Evolutionary conservation across 2,329 filamentous ascomycete species (phyloP).

Genomic region (Nothomitra cinnamomea): DNA sequence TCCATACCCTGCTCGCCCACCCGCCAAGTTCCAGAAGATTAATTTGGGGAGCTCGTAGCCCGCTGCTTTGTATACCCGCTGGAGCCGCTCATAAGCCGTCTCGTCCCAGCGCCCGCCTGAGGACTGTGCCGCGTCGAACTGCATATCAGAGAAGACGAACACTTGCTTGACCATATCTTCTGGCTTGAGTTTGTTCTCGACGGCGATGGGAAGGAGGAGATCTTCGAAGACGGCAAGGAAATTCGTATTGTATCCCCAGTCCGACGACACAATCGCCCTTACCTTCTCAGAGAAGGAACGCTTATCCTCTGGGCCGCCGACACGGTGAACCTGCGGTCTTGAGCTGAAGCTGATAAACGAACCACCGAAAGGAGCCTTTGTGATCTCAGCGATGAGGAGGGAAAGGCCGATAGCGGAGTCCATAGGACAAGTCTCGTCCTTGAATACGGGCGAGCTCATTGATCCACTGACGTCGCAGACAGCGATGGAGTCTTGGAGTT

Average conservation of each 20-base stretch:
- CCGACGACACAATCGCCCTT: conserved; percentile 13
- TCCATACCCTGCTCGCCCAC: conserved; percentile 16
- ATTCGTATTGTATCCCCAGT: conserved; percentile 32
- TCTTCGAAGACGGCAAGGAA: conserved; percentile 37
- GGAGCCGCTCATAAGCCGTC: conserved; percentile 34
- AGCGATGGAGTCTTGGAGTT: conserved; percentile 34
- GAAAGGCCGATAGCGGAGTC: conserved; percentile 39
- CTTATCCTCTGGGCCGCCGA: conserved; percentile 20
- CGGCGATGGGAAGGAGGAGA: conserved; percentile 37
- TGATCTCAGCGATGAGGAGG: conserved; percentile 36
- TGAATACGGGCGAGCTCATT: conserved; percentile 26
- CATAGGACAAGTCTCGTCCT: conserved; percentile 32
- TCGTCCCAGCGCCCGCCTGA: conserved; percentile 19
- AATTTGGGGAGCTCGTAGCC: conserved; percentile 42
- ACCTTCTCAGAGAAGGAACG: conserved; percentile 27
- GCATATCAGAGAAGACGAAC: conserved; percentile 46
- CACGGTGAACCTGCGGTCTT: conserved; percentile 23
- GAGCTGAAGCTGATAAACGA: conserved; percentile 37
- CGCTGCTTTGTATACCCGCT: conserved; percentile 25
- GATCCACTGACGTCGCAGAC: conserved; percentile 41
- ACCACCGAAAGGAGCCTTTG: conserved; percentile 34
- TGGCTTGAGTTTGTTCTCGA: conserved; percentile 30
- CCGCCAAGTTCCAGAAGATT: conserved; percentile 43
- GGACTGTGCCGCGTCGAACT: conserved; percentile 29
- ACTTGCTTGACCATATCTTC: conserved; percentile 44